phyloP scores from a whole-genome alignment of 176 grass and related monocot genomes.

The Musa schizocarpa region DNA sequence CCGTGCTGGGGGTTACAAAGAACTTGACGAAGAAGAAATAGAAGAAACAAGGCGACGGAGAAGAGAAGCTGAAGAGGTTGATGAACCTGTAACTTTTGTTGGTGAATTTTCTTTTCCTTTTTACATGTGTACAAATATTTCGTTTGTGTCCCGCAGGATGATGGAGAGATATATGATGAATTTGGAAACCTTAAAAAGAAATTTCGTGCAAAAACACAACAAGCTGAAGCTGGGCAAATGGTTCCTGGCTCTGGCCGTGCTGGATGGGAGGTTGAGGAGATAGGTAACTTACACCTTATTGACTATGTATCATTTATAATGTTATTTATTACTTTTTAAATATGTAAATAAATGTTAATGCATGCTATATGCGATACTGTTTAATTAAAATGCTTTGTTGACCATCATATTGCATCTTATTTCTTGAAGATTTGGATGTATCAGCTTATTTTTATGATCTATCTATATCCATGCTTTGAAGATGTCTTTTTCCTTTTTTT shows the following conservation, averaged over 20 bases:
- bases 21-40: conserved; percentile 96
- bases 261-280: conserved; percentile 64
- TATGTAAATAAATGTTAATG: too few species aligned
- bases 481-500: too few species aligned
- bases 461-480: too few species aligned
- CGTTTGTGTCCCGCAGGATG: conserved; percentile 47
- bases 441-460: too few species aligned
- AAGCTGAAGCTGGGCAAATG: conserved; percentile 33
- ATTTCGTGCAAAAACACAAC: conserved; percentile 80
- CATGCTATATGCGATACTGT: too few species aligned
- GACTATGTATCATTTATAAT: too few species aligned
- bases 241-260: conserved; percentile 61
- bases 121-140: not conserved
- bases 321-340: too few species aligned
- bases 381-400: too few species aligned
- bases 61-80: conserved; percentile 90
- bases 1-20: conserved; percentile 92
- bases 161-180: conserved; percentile 99
- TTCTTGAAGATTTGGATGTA: too few species aligned
- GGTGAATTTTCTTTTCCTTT: not conserved
- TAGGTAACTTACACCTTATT: conserved; percentile 30
- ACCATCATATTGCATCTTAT: too few species aligned
- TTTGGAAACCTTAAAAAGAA: conserved; percentile 99
- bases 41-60: conserved; percentile 86
- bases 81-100: not conserved